phyloP scores from a whole-genome alignment of 208 protist species.

The Wallacemonas sp. region DNA sequence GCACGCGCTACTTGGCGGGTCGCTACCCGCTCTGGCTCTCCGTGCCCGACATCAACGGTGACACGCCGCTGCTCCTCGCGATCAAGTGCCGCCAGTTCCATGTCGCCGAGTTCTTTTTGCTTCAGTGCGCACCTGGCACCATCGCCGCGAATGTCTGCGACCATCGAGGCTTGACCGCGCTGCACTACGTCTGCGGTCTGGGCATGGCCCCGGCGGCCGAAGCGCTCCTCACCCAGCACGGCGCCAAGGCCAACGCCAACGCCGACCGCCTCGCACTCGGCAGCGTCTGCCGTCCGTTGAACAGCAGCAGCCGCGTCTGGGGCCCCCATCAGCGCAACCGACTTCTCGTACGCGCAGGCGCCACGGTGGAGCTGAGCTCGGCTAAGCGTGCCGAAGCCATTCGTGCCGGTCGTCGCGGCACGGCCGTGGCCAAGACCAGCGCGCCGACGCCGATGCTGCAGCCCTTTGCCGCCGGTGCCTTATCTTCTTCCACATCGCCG shows the following conservation, averaged over 20 bases:
- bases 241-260: constrained; percentile 33
- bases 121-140: constrained; percentile 38
- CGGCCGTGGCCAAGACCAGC: background rate
- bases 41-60: constrained; percentile 53
- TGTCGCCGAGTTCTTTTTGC: constrained; percentile 61
- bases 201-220: constrained; percentile 44
- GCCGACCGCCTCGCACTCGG: constrained; percentile 2
- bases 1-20: constrained; percentile 48
- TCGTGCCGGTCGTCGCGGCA: background rate
- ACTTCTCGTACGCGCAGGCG: constrained; percentile 1
- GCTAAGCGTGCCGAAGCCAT: constrained; percentile 6
- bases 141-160: constrained; percentile 47
- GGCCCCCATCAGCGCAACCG: constrained; percentile 13
- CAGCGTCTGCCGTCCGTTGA: constrained; percentile 12
- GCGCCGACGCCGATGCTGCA: too few species aligned
- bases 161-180: constrained; percentile 45
- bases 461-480: background rate
- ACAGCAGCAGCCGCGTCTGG: constrained; percentile 18
- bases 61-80: constrained; percentile 70
- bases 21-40: constrained; percentile 35
- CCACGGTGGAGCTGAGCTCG: constrained; percentile 5
- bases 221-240: constrained; percentile 55
- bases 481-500: background rate
- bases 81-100: constrained; percentile 38
- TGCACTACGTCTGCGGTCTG: constrained; percentile 60